These are phyloP conservation scores for Euphorbia pulcherrima DNA, from an alignment of 345 rosid species.

Conservation along the genomic window DNA sequence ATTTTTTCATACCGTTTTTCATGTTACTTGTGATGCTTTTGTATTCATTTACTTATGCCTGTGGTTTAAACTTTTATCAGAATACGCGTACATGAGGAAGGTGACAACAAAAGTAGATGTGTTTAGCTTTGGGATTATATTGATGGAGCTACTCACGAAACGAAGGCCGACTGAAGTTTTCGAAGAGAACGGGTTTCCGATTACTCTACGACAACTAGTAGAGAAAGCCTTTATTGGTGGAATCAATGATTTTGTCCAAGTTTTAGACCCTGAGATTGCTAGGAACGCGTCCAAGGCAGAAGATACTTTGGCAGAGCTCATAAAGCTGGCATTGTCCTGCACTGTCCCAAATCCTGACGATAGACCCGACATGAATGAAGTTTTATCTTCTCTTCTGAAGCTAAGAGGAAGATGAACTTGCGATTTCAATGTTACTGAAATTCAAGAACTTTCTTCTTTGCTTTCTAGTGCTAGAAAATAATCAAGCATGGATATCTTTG, in stretches of 20 bases:
- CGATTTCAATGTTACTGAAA: too few species aligned
- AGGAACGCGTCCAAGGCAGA: conserved; percentile 21
- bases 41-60: not conserved
- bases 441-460: not conserved
- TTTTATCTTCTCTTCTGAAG: conserved; percentile 47
- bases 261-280: conserved; percentile 43
- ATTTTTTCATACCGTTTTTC: not conserved
- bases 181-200: conserved; percentile 43
- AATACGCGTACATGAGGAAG: conserved; percentile 79
- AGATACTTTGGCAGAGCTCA: conserved; percentile 29
- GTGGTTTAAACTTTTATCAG: conserved; percentile 31
- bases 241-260: conserved; percentile 34
- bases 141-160: conserved; percentile 69
- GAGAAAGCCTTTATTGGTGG: conserved; percentile 45
- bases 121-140: conserved; percentile 69
- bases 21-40: not conserved
- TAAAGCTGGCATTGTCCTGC: conserved; percentile 57
- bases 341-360: conserved; percentile 59
- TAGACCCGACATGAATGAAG: conserved; percentile 57
- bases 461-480: not conserved
- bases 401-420: conserved; percentile 13
- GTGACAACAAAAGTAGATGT: conserved; percentile 79
- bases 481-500: not conserved
- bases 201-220: conserved; percentile 49
- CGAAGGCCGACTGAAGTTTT: conserved; percentile 61